Percentiles rank a stretch among this genome's conserved stretches.
Evolutionary conservation across 192 early-diverging fungal species (phyloP).

Genomic region (Coemansia sp.): DNA sequence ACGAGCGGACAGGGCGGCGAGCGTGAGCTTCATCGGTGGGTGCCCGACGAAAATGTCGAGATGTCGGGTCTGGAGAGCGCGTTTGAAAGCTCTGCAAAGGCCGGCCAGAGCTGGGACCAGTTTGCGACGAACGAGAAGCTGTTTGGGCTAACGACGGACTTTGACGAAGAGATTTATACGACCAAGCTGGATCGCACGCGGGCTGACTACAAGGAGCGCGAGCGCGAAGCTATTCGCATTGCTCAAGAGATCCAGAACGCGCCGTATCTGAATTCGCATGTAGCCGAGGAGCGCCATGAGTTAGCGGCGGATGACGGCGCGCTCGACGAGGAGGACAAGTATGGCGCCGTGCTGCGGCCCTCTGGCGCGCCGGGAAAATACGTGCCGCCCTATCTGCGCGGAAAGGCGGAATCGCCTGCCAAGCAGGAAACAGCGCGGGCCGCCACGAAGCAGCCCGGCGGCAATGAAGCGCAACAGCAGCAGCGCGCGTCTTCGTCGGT

Average conservation of each 20-base stretch:
- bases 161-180: slow-evolving; percentile 95
- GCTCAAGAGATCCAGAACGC: slow-evolving; percentile 87
- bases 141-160: slow-evolving; percentile 95
- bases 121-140: slow-evolving; percentile 89
- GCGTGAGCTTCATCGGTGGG: slow-evolving; percentile 86
- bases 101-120: slow-evolving; percentile 79
- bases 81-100: slow-evolving; percentile 8
- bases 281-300: slow-evolving; percentile 87
- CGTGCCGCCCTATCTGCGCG: slow-evolving; percentile 76
- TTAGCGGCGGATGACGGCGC: slow-evolving; percentile 54
- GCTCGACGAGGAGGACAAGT: slow-evolving; percentile 90
- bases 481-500: slow-evolving; percentile 1
- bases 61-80: slow-evolving; percentile 22
- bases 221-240: slow-evolving; percentile 80
- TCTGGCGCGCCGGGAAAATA: slow-evolving; percentile 72
- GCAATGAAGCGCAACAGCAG: not conserved
- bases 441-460: not conserved
- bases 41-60: slow-evolving; percentile 61
- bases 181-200: slow-evolving; percentile 82
- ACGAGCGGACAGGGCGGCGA: slow-evolving; percentile 59
- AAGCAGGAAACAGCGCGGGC: not conserved
- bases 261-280: slow-evolving; percentile 72
- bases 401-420: slow-evolving; percentile 30
- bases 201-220: slow-evolving; percentile 81
- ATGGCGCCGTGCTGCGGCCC: slow-evolving; percentile 74